Base-by-base conservation (phyloP, 306 rosid genomes). In the Rosa multiflora region DNA sequence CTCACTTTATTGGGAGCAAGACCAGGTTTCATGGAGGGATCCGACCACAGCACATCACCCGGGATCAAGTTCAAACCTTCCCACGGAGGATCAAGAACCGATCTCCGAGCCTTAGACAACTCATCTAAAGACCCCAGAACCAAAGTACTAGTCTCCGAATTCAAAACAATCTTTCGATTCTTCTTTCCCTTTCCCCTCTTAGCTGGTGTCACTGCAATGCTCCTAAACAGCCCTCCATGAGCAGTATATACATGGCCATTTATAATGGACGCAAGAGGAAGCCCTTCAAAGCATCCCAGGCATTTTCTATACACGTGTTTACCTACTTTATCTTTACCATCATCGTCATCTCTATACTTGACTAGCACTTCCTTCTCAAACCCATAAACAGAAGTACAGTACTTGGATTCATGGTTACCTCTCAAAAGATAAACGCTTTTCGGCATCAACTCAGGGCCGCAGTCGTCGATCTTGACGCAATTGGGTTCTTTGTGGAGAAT, bases 41-140 rank as follows among this genome's bases (percentile, higher is more conserved):
- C 98, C 10, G 98, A 93, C 98, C 98, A 93, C 85, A 93, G 83
- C 79, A 93, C 97, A 76, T 93, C 98, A 7, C 98, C 98, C 8
- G 98, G 98, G 76, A 93, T 93, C 88, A 93, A 86, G 82, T 93
- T 93, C 59, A 77, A 13, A 72, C 97, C 97, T 88, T 91, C 98
- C 98, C 97, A 93, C 0, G 98, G 97, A 83, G 98, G 98, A 87
- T 93, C 98, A 83, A 93, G 95, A 73, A 93, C 95, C 21, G 98
- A 87, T 68, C 98, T 83, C 26, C 98, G 87, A 73, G 95, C 93
- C 79, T 69, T 91, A 1, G 86, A 81, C 77, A 93, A 77, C 75
- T 93, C 98, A 52, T 93, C 98, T 83, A 91, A 81, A 51, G 97
- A 86, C 62, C 95, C 98, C 61, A 93, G 86, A 20, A 87, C 78